phyloP scores from a whole-genome alignment of 106 monocot species.

The Dendrobium officinale region DNA sequence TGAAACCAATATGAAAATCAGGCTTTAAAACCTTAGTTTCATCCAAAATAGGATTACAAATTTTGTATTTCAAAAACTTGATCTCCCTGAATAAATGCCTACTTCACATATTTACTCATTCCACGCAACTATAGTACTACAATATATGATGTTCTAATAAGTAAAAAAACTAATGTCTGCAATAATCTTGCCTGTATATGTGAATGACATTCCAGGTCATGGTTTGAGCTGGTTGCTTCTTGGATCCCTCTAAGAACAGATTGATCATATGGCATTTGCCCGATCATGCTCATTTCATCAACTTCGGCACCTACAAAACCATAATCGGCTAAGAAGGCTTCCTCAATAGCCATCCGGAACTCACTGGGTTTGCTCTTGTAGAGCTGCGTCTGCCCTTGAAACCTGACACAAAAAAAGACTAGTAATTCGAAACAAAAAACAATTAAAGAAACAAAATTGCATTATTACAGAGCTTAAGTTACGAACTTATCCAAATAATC shows the following conservation, averaged over 20 bases:
- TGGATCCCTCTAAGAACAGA: slow-evolving; percentile 24
- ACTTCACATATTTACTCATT: neutral
- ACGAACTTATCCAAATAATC: slow-evolving; percentile 79
- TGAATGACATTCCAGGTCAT: slow-evolving; percentile 62
- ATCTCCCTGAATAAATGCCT: neutral
- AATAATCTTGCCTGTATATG: slow-evolving; percentile 35
- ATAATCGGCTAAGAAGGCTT: slow-evolving; percentile 79
- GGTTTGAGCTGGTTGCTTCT: slow-evolving; percentile 60
- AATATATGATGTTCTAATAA: neutral
- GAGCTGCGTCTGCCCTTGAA: slow-evolving; percentile 77
- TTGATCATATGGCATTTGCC: slow-evolving; percentile 20
- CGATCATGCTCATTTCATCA: slow-evolving; percentile 16
- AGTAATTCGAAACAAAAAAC: neutral
- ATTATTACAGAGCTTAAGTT: neutral
- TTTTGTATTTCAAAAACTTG: neutral
- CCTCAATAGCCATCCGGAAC: slow-evolving; percentile 80
- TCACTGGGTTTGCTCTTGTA: slow-evolving; percentile 56
- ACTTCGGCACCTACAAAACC: slow-evolving; percentile 41
- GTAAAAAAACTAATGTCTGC: neutral
- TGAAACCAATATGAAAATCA: neutral
- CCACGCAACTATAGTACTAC: neutral
- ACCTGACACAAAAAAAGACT: slow-evolving; percentile 29
- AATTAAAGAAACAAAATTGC: neutral
- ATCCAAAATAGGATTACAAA: neutral
- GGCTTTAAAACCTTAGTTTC: neutral